Evolutionary conservation across 1,139 yeast species (phyloP), one percentile per base, ranked within the genome.

Genomic region (Wickerhamiella infanticola): DNA sequence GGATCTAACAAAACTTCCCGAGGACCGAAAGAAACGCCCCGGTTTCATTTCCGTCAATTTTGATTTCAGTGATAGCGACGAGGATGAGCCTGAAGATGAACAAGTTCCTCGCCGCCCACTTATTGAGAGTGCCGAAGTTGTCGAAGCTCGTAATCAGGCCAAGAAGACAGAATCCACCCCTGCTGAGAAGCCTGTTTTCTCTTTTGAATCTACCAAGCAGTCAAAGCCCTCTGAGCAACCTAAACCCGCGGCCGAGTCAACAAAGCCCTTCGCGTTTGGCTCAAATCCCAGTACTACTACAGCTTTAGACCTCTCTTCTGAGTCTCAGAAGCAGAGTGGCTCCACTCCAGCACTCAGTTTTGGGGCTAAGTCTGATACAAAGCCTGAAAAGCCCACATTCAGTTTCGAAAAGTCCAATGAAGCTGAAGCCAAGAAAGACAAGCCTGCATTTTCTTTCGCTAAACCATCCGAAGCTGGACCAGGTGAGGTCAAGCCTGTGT

Each of bases 21-120:
- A 46, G 24, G 48, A 50, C 8, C 45, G 53, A 23, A 48, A 48
- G 35, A 35, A 42, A 9, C 44, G 42, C 4, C 54, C 53, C 4
- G 54, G 54, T 11, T 48, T 40, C 41, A 47, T 45, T 7, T 41
- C 53, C 2, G 55, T 52, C 2, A 46, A 51, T 25, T 52, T 52
- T 25, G 54, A 51, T 13, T 40, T 51, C 35, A 51, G 54, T 33
- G 53, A 50, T 23, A 50, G 47, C 4, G 52, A 50, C 5, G 42
- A 37, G 8, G 53, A 49, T 5, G 31, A 3, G 3, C 25, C 41
- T 3, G 36, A 41, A 3, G 41, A 6, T 7, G 29, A 23, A 11
- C 13, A 37, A 3, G 31, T 29, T 4, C 44, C 41, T 3, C 46
- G 42, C 8, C 42, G 46, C 18, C 46, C 42, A 8, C 35, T 41